Conservation (phyloP, 2,329 filamentous ascomycete genomes). For the Diaporthe nobilis region DNA sequence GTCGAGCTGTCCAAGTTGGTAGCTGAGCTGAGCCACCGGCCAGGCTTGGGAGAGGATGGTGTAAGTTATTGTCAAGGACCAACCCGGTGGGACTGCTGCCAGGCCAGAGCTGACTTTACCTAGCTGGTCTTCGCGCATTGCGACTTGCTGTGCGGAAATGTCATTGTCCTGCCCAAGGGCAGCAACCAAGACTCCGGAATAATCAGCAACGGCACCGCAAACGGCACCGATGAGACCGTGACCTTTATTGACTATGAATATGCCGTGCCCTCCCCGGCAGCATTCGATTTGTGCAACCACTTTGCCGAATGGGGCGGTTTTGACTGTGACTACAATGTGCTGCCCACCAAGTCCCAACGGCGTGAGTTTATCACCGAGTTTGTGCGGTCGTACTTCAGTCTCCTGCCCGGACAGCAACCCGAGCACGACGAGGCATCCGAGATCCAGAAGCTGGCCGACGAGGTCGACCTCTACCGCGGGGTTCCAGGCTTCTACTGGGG, state of each 20-base stretch:
- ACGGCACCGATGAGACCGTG: slow-evolving; percentile 64
- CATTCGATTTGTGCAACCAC: slow-evolving; percentile 97
- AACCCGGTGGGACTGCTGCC: neutral
- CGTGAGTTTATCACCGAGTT: slow-evolving; percentile 88
- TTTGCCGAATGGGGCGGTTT: slow-evolving; percentile 99
- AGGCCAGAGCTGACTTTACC: slow-evolving; percentile 10
- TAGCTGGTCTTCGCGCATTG: slow-evolving; percentile 94
- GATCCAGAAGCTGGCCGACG: slow-evolving; percentile 77
- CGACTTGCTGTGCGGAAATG: slow-evolving; percentile 95
- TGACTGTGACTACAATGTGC: slow-evolving; percentile 88
- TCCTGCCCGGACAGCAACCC: slow-evolving; percentile 59
- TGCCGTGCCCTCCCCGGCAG: slow-evolving; percentile 91
- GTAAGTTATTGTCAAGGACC: slow-evolving; percentile 64
- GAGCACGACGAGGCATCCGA: slow-evolving; percentile 71
- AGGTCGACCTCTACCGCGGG: slow-evolving; percentile 90
- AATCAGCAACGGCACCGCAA: slow-evolving; percentile 47
- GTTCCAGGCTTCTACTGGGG: slow-evolving; percentile 94
- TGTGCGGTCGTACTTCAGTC: slow-evolving; percentile 78
- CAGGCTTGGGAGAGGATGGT: slow-evolving; percentile 81
- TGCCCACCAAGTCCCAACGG: slow-evolving; percentile 84
- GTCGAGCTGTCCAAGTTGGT: slow-evolving; percentile 80
- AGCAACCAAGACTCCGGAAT: slow-evolving; percentile 41
- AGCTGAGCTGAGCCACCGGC: slow-evolving; percentile 79
- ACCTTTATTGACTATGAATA: slow-evolving; percentile 99
- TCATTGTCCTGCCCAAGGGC: slow-evolving; percentile 80